Base-by-base conservation (phyloP, 1,284 basidiomycete species). In the Somion occarium region DNA sequence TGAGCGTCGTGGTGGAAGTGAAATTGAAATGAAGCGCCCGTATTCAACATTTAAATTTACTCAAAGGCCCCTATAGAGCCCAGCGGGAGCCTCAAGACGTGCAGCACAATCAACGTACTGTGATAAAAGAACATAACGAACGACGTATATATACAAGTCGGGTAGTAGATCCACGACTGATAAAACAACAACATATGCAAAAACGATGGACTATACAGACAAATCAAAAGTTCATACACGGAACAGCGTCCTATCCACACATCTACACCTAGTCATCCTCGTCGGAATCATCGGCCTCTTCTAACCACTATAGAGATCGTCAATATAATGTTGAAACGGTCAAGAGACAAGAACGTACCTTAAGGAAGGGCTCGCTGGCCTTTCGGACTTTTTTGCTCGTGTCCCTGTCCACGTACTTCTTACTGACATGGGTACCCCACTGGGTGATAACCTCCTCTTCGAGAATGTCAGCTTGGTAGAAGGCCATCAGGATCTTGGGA, bases 341-440 rank as follows among this genome's bases (percentile, higher is more conserved):
- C 30, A 15, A 47, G 1, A 9, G 22, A 20, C 26, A 38, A 48
- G 13, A 24, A 63, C 72, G 50, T 53, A 79, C 78, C 73, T 82
- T 93, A 65, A 99, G 73, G 79, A 99, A 98, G 0, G 95, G 93
- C 65, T 93, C 93, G 57, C 93, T 93, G 20, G 91, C 93, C 75
- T 96, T 94, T 60, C 96, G 80, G 51, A 99, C 94, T 71, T 85
- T 94, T 82, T 98, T 99, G 69, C 88, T 91, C 39, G 81, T 88
- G 24, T 98, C 94, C 73, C 92, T 94, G 72, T 96, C 91, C 52
- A 96, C 93, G 67, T 97, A 98, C 77, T 99, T 98, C 78, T 93
- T 97, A 72, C 88, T 92, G 61, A 97, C 93, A 64, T 98, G 96
- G 4, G 92, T 98, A 26, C 94, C 95, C 95, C 95, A 99, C 59